Conservation (phyloP, 495 filamentous ascomycete species). For the Polyplosphaeria fusca region DNA sequence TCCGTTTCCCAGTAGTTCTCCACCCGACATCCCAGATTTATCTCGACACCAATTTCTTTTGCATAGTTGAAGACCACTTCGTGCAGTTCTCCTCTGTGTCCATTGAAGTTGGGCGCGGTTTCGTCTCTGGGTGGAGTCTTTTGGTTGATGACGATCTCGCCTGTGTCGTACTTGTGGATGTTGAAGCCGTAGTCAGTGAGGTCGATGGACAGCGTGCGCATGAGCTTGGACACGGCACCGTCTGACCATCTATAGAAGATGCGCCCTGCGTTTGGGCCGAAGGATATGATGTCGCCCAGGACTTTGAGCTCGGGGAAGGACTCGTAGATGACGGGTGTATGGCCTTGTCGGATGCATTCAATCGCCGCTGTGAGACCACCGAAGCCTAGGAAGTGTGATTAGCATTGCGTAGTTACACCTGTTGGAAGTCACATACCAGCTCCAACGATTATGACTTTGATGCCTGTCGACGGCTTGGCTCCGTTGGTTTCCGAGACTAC, state of each 20-base stretch:
- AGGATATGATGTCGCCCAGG: constrained; percentile 63
- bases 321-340: constrained; percentile 50
- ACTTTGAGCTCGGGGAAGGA: constrained; percentile 56
- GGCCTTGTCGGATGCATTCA: constrained; percentile 28
- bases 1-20: constrained; percentile 53
- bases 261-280: constrained; percentile 58
- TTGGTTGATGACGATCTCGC: constrained; percentile 59
- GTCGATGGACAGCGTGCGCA: constrained; percentile 48
- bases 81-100: constrained; percentile 59
- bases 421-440: constrained; percentile 31
- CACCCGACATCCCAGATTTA: constrained; percentile 53
- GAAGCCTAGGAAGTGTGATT: constrained; percentile 14
- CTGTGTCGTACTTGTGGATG: constrained; percentile 57
- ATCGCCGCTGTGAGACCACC: constrained; percentile 33
- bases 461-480: constrained; percentile 31
- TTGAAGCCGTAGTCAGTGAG: constrained; percentile 54
- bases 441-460: constrained; percentile 40
- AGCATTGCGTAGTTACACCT: neutral
- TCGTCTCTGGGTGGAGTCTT: constrained; percentile 43
- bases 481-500: constrained; percentile 4
- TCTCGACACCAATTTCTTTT: constrained; percentile 52
- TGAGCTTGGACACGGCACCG: constrained; percentile 36
- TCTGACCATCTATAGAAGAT: constrained; percentile 44
- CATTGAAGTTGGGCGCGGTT: constrained; percentile 58
- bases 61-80: constrained; percentile 58